Evolutionary conservation across 768 basidiomycete species (phyloP).

Genomic region (Rhizopogon vinicolor): DNA sequence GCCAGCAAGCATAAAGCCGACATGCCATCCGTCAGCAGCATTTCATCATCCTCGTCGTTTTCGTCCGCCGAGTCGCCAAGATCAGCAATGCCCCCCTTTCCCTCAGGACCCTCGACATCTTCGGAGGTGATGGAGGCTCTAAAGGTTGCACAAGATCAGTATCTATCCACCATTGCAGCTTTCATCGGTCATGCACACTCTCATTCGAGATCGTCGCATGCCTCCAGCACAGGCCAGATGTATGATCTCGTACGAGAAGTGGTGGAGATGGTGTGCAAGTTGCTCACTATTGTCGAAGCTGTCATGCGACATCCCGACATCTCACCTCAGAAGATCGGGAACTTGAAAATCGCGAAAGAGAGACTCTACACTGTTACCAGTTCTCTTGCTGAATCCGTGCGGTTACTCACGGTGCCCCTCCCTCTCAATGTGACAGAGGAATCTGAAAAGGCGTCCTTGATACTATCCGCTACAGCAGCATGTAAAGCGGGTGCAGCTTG

Average conservation of each 20-base stretch:
- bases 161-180: slow-evolving; percentile 91
- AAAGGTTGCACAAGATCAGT: slow-evolving; percentile 81
- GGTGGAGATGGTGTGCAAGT: slow-evolving; percentile 88
- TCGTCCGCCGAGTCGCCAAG: slow-evolving; percentile 56
- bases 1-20: slow-evolving; percentile 38
- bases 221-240: slow-evolving; percentile 88
- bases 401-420: slow-evolving; percentile 59
- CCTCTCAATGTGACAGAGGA: slow-evolving; percentile 61
- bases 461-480: slow-evolving; percentile 85
- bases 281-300: slow-evolving; percentile 88
- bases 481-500: slow-evolving; percentile 88
- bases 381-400: slow-evolving; percentile 83
- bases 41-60: slow-evolving; percentile 64
- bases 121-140: slow-evolving; percentile 72
- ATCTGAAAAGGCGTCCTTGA: slow-evolving; percentile 69
- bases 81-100: slow-evolving; percentile 52
- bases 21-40: slow-evolving; percentile 60
- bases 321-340: slow-evolving; percentile 54
- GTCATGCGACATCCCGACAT: slow-evolving; percentile 77
- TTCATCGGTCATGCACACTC: slow-evolving; percentile 97
- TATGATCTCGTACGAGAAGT: slow-evolving; percentile 95
- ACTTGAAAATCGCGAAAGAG: slow-evolving; percentile 70
- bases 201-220: slow-evolving; percentile 85
- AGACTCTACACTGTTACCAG: slow-evolving; percentile 81
- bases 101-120: slow-evolving; percentile 65